phyloP scores from a whole-genome alignment of 2,329 filamentous ascomycete species.

The Fusarium sp. region DNA sequence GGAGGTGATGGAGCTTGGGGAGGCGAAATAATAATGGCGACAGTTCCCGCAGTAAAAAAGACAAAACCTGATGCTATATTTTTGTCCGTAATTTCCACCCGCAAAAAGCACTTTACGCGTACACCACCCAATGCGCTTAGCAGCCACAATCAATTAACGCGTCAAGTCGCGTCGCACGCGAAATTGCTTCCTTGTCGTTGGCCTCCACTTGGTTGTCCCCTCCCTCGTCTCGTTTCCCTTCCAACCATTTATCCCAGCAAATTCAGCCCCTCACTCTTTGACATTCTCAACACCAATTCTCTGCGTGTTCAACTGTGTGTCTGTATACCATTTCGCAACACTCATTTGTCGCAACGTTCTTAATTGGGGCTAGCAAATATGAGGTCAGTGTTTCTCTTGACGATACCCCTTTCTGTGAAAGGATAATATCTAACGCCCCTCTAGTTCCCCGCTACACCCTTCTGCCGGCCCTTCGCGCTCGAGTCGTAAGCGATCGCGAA shows the following conservation, averaged over 20 bases:
- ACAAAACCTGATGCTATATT: neutral
- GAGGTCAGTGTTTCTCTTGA: constrained; percentile 12
- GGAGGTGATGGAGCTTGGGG: neutral
- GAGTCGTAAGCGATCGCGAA: constrained; percentile 68
- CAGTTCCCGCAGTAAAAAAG: neutral
- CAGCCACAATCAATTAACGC: constrained; percentile 57
- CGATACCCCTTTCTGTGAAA: neutral
- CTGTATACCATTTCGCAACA: constrained; percentile 15
- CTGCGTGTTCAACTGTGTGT: neutral
- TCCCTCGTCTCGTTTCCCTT: constrained; percentile 30
- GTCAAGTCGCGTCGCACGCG: constrained; percentile 47
- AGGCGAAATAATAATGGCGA: constrained; percentile 32
- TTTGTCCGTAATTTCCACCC: constrained; percentile 7
- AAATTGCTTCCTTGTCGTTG: constrained; percentile 39
- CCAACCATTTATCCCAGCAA: constrained; percentile 29
- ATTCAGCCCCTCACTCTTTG: constrained; percentile 41
- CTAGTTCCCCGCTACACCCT: constrained; percentile 86
- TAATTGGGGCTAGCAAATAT: constrained; percentile 18
- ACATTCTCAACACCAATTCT: constrained; percentile 15
- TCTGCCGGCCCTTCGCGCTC: constrained; percentile 68
- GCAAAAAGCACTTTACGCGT: constrained; percentile 53
- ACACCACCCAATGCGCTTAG: constrained; percentile 45
- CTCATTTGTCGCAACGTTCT: constrained; percentile 6
- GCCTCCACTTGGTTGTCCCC: constrained; percentile 31
- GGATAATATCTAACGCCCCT: constrained; percentile 20